A percentile compares a stretch with the other conserved stretches of the same genome.
Evolutionary conservation across 2,329 filamentous ascomycete species (phyloP).

Genomic region (Paraphoma sp.): DNA sequence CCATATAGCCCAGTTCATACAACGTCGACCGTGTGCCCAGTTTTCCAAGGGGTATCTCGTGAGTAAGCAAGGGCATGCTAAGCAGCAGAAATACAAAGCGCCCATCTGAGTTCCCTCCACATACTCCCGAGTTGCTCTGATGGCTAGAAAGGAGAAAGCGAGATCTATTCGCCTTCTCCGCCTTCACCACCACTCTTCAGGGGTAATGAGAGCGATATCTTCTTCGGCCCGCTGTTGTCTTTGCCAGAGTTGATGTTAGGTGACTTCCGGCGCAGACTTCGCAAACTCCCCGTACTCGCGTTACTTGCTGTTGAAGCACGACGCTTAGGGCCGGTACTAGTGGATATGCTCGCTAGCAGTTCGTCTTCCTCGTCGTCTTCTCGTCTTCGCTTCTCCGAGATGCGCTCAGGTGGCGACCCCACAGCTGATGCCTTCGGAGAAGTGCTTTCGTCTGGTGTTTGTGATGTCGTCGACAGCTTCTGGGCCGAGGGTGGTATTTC

Average conservation of each 20-base stretch:
- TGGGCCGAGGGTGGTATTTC: slow-evolving; percentile 44
- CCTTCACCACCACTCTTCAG: slow-evolving; percentile 46
- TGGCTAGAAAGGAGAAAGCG: slow-evolving; percentile 1
- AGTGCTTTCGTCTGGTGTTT: slow-evolving; percentile 32
- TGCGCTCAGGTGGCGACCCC: slow-evolving; percentile 67
- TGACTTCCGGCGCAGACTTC: slow-evolving; percentile 51
- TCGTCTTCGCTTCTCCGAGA: slow-evolving; percentile 87
- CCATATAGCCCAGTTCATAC: slow-evolving; percentile 41
- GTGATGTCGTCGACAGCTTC: slow-evolving; percentile 28
- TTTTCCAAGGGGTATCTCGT: slow-evolving; percentile 46
- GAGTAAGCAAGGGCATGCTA: slow-evolving; percentile 30
- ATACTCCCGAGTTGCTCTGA: slow-evolving; percentile 7
- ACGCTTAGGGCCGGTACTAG: slow-evolving; percentile 52
- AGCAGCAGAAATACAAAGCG: slow-evolving; percentile 32
- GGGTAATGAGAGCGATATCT: slow-evolving; percentile 50
- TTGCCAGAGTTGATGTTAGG: slow-evolving; percentile 52
- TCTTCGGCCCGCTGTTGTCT: slow-evolving; percentile 49
- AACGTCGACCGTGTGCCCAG: slow-evolving; percentile 32
- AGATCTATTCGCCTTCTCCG: slow-evolving; percentile 36
- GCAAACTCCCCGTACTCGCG: slow-evolving; percentile 39
- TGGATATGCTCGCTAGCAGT: slow-evolving; percentile 76
- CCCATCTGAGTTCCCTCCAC: slow-evolving; percentile 12
- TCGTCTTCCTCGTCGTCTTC: slow-evolving; percentile 95
- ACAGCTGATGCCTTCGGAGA: slow-evolving; percentile 29
- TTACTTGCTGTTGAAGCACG: slow-evolving; percentile 49